phyloP scores from a whole-genome alignment of 2,329 filamentous ascomycete genomes.

The Ophiocordyceps unilateralis region DNA sequence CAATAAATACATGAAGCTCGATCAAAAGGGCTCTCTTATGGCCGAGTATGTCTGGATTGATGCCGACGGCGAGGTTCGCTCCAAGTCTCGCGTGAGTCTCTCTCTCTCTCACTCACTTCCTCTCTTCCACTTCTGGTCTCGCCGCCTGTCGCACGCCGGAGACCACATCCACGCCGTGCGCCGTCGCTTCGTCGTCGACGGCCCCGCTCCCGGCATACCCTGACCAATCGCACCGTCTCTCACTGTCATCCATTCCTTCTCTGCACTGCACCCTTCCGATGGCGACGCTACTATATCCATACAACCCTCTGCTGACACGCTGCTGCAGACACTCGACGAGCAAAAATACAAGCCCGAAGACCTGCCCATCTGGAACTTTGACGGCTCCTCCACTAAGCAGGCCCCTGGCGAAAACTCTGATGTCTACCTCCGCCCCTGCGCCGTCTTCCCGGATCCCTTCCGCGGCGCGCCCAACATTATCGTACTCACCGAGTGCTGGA shows the following conservation, averaged over 20 bases:
- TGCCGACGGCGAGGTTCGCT: slow-evolving; percentile 63
- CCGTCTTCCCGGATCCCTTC: slow-evolving; percentile 86
- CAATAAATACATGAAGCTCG: slow-evolving; percentile 78
- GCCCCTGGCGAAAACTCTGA: slow-evolving; percentile 92
- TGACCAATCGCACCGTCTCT: too few species aligned
- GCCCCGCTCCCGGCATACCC: too few species aligned
- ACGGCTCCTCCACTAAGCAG: slow-evolving; percentile 79
- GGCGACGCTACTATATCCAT: neutral
- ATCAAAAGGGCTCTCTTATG: slow-evolving; percentile 77
- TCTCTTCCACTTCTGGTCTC: too few species aligned
- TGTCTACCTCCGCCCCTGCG: slow-evolving; percentile 84
- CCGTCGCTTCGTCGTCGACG: too few species aligned
- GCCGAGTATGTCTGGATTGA: slow-evolving; percentile 98
- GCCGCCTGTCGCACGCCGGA: too few species aligned
- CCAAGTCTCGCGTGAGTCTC: slow-evolving; percentile 80
- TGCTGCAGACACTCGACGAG: slow-evolving; percentile 28
- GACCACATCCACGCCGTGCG: too few species aligned
- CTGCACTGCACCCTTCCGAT: too few species aligned
- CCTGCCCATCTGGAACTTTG: slow-evolving; percentile 38
- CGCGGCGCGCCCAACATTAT: slow-evolving; percentile 79
- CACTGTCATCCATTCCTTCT: too few species aligned
- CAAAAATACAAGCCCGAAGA: slow-evolving; percentile 32
- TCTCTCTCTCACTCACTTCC: slow-evolving; percentile 1
- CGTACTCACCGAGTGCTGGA: slow-evolving; percentile 89
- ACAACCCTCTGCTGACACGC: neutral